phyloP scores from a whole-genome alignment of 768 basidiomycete species.

The Macrolepiota albuminosa region DNA sequence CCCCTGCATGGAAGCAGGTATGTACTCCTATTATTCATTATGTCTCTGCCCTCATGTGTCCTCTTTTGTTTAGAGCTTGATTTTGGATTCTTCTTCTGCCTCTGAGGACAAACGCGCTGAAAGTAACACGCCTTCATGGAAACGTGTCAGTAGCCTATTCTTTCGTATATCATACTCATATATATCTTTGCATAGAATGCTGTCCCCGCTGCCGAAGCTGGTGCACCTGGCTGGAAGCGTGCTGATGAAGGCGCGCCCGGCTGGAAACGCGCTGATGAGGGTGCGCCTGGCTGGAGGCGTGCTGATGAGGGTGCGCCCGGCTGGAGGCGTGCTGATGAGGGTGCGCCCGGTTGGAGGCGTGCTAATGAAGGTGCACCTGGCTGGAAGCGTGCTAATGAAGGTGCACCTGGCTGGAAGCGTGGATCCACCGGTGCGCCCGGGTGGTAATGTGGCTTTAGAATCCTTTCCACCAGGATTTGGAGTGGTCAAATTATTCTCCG shows the following conservation, averaged over 20 bases:
- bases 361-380: background rate
- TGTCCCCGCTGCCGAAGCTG: background rate
- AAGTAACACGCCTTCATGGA: background rate
- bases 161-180: background rate
- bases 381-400: background rate
- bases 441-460: background rate
- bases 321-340: background rate
- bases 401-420: background rate
- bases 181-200: background rate
- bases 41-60: background rate
- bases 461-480: too few relatives aligned
- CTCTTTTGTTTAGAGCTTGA: background rate
- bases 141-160: background rate
- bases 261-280: background rate
- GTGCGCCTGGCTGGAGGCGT: background rate
- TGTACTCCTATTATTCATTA: background rate
- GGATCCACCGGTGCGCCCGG: background rate
- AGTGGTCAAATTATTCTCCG: background rate
- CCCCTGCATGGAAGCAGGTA: conserved; percentile 2
- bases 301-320: background rate
- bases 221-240: background rate
- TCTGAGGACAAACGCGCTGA: background rate
- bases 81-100: background rate
- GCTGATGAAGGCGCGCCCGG: background rate
- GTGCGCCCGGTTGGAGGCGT: background rate